A percentile compares a stretch with the other conserved stretches of the same genome.
Evolutionary conservation across 306 rosid genomes (phyloP).

Genomic region (Castanospermum australe): DNA sequence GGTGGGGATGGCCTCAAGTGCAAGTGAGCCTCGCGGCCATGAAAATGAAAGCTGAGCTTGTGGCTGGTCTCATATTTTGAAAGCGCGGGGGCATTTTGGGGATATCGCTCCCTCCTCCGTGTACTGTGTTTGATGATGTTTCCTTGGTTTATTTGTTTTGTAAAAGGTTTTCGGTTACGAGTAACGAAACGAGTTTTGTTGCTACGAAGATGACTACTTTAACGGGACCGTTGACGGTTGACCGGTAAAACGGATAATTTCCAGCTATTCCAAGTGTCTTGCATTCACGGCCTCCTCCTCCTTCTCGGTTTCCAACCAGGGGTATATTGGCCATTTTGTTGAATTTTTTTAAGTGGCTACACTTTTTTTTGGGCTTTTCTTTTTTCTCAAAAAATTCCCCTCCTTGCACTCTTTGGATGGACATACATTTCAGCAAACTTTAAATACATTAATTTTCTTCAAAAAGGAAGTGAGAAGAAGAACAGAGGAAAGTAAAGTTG

Average conservation of each 20-base stretch:
- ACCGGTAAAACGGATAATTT: constrained; percentile 43
- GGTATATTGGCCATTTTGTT: neutral
- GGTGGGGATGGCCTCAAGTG: constrained; percentile 52
- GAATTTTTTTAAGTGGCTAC: constrained; percentile 5
- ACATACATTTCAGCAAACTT: neutral
- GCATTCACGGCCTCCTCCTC: no score
- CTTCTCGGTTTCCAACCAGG: neutral
- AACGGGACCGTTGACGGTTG: constrained; percentile 64
- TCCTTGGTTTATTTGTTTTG: neutral
- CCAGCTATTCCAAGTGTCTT: constrained; percentile 23
- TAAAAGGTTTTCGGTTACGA: constrained; percentile 45
- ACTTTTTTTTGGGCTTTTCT: neutral
- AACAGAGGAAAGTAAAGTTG: no score
- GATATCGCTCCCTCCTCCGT: neutral
- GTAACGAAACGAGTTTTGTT: constrained; percentile 56
- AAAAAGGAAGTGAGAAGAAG: no score
- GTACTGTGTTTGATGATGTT: neutral
- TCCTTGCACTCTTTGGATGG: no score
- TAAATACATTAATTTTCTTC: no score
- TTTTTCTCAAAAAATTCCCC: no score
- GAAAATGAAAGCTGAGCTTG: constrained; percentile 42
- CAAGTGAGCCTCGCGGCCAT: constrained; percentile 57
- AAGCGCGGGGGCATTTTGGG: constrained; percentile 39
- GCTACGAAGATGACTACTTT: constrained; percentile 48
- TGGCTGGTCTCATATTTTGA: constrained; percentile 38